Base-by-base conservation (phyloP, 2,329 filamentous ascomycete species). In the Fusarium sp. region DNA sequence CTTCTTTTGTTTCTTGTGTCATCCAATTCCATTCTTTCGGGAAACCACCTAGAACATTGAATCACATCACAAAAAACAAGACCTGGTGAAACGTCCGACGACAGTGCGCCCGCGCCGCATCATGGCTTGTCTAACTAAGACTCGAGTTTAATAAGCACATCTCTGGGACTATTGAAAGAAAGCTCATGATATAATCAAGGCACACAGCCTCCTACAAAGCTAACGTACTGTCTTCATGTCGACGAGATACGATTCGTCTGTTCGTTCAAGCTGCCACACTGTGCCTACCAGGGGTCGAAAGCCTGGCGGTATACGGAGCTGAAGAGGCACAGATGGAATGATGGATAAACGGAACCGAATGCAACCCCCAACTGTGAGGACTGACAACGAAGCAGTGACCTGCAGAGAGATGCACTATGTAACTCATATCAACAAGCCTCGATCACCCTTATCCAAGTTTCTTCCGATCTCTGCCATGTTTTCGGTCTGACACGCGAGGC, bases 291-390 rank as follows among this genome's bases (percentile, higher is more conserved):
- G 62, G 66, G 66, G 52, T 44, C 29, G 28, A 58, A 50, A 63
- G 66, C 66, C 66, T 67, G 56, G 63, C 63, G 63, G 62, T 66
- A 68, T 43, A 42, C 42, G 29, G 48, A 69, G 67, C 67, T 69
- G 67, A 70, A 69, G 48, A 69, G 61, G 66, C 42, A 53, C 66
- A 62, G 35, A 62, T 69, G 63, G n/a, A 53, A 61, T 57, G 35
- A 62, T 69, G 63, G n/a, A n/a, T 38, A 39, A 28, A 54, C 39
- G 21, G 41, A 55, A 63, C 61, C 42, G 55, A 59, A 61, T 56
- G 58, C 62, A 56, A 56, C 57, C 41, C 35, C 44, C 37, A 33
- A 57, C 24, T 33, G 42, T 59, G n/a, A 37, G 41, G 42, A 56
- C 43, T 57, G 52, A 61, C 62, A 44, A 57, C 62, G 49, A 69